Evolutionary conservation across 2,329 filamentous ascomycete species (phyloP), one percentile per base, ranked within the genome.

Genomic region (Alternaria hordeiaustralica): DNA sequence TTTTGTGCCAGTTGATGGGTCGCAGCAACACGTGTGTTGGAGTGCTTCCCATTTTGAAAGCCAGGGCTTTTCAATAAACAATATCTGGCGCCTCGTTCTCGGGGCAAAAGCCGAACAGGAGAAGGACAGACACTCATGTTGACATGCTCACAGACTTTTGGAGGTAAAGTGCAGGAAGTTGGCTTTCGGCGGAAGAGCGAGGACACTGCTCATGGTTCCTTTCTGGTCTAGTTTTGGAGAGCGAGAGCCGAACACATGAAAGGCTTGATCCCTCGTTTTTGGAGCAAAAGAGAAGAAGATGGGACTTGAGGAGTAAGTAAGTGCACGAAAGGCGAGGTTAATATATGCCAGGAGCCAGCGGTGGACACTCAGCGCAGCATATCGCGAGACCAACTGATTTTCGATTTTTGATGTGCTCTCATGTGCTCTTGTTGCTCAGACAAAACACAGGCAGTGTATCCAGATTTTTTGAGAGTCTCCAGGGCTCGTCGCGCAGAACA

Each of bases 161-260:
- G 33, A 41, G 4, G 15, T 5, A 41, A 41, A 0, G 1, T 41
- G 33, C 1, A 5, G 33, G 4, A 41, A 41, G 33, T 41, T 10
- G 8, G 33, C 8, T n/a, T 41, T n/a, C 8, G 4, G 8, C 7
- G 15, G 33, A 41, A n/a, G 33, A 9, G 4, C 4, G 4, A n/a
- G 2, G 6, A 15, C 33, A 9, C 4, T 36, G 33, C 33, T 36
- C 33, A 36, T 36, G 0, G 33, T 8, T 9, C 6, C 15, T n/a
- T 0, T 2, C 7, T 4, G 13, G 4, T 4, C 1, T 8, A 2
- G 2, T 36, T 36, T n/a, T 36, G 6, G 15, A 10, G 10, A 41
- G 33, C 15, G 33, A 41, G 15, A 4, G 15, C 8, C 33, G 33
- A 41, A 41, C 15, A 41, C 33, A 41, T 41, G 30, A 15, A 8